Base-by-base conservation (phyloP, 345 rosid genomes). In the Odontarrhena argentea region DNA sequence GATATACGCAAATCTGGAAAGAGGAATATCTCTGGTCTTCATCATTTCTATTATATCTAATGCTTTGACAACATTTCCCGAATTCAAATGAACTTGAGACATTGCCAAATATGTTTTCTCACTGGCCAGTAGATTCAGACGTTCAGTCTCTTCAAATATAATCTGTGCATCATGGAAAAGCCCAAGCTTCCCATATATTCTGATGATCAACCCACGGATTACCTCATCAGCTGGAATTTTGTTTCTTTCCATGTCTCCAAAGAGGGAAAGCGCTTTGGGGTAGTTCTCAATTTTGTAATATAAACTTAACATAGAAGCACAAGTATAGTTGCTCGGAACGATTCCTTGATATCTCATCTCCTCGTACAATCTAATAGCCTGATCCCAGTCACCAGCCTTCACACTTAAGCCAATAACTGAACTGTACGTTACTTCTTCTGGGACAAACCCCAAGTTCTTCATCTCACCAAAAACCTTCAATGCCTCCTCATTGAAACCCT, bases 101-200 rank as follows among this genome's bases (percentile, higher is more conserved):
- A 92, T 92, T 18, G 93, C 86, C 79, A 92, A 69, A 79, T 86
- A 92, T 7, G 98, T 89, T 82, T 87, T 92, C 82, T 89, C 96
- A 63, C 79, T 82, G 64, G 76, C 78, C 70, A 92, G 84, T 42
- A 87, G 58, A 74, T 91, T 88, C 45, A 80, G 75, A 34, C 65
- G 82, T 60, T 80, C 56, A 55, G 65, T 79, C 82, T 89, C 97
- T 77, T 80, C 75, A 79, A 89, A 92, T 3, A 87, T 73, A 72
- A 50, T 81, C 64, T 81, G 71, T 5, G 98, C 98, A 73, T 92
- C 97, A 73, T 83, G 84, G 73, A 83, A 80, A 30, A 89, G 86
- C 24, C 93, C 87, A 60, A 92, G 97, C 76, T 85, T 92, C 1
- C 98, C 98, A 50, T 86, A 92, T 74, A 92, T 86, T 79, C 96